Percentiles rank a stretch among this genome's conserved stretches.
These are phyloP conservation scores for Trichosporon sp. DNA, from an alignment of 1,284 basidiomycete genomes.

Conservation along the genomic window DNA sequence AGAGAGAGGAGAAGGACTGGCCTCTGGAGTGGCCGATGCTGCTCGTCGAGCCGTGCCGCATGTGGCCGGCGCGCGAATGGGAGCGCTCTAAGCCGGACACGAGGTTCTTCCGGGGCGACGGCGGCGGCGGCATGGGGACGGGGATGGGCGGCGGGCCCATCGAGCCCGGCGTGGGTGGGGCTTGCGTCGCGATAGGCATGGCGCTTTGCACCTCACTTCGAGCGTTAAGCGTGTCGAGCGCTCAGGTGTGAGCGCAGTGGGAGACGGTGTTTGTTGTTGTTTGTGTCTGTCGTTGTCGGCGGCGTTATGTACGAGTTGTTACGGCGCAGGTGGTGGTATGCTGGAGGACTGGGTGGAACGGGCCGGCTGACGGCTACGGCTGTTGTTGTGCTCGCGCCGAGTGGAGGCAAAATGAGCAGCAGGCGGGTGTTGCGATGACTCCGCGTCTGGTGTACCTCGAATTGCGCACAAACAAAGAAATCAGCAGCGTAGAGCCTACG, in stretches of 20 bases:
- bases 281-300: background rate
- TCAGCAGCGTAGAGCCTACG: background rate
- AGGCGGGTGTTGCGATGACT: background rate
- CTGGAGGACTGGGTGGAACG: background rate
- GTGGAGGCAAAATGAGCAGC: background rate
- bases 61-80: slow-evolving; percentile 8
- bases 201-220: too few relatives aligned
- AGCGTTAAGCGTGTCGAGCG: background rate
- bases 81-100: slow-evolving; percentile 11
- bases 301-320: background rate
- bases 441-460: background rate
- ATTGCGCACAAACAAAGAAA: slow-evolving; percentile 7
- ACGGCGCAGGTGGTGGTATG: background rate
- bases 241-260: background rate
- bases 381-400: background rate
- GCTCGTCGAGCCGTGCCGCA: background rate
- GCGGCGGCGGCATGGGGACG: background rate
- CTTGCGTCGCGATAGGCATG: background rate
- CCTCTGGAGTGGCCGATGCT: slow-evolving; percentile 5
- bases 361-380: background rate
- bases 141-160: background rate
- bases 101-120: slow-evolving; percentile 1
- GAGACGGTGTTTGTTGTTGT: background rate
- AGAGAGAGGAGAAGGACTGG: background rate
- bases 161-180: background rate